Percentiles rank a stretch among this genome's conserved stretches.
Conservation (phyloP, 352 stramenopile genomes). For the Globisporangium nunn region DNA sequence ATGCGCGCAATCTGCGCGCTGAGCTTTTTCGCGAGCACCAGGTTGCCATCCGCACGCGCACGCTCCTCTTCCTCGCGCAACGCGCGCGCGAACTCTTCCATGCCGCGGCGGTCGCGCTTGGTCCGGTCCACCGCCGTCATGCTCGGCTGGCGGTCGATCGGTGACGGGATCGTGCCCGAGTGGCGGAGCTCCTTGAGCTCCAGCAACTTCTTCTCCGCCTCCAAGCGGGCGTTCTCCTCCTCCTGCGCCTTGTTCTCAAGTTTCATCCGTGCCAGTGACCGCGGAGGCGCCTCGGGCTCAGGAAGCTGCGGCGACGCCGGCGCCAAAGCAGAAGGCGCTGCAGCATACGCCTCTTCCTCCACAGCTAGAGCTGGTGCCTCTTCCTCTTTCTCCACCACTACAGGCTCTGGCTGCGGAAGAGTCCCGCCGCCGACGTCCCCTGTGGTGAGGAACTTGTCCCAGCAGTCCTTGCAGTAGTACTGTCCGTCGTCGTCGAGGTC, state of each 20-base stretch:
- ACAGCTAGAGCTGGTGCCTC: constrained; percentile 4
- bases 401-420: constrained; percentile 1
- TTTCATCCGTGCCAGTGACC: constrained; percentile 26
- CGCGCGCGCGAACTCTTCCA: constrained; percentile 77
- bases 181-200: constrained; percentile 73
- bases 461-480: constrained; percentile 87
- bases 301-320: constrained; percentile 11
- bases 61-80: constrained; percentile 76
- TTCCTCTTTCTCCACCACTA: not conserved
- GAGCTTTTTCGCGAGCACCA: constrained; percentile 69
- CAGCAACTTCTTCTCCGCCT: constrained; percentile 77
- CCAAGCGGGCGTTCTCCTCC: constrained; percentile 65
- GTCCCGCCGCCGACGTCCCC: constrained; percentile 11
- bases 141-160: constrained; percentile 38
- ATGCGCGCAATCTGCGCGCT: constrained; percentile 70
- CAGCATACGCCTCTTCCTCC: constrained; percentile 8
- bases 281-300: constrained; percentile 20
- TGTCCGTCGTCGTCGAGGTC: constrained; percentile 78
- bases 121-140: constrained; percentile 56
- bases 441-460: constrained; percentile 74
- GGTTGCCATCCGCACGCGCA: constrained; percentile 67
- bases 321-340: constrained; percentile 3
- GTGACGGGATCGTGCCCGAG: constrained; percentile 45
- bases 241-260: constrained; percentile 54
- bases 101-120: constrained; percentile 57